These are phyloP conservation scores for Linnemannia exigua DNA, from an alignment of 192 early-diverging fungal species.

Conservation along the genomic window DNA sequence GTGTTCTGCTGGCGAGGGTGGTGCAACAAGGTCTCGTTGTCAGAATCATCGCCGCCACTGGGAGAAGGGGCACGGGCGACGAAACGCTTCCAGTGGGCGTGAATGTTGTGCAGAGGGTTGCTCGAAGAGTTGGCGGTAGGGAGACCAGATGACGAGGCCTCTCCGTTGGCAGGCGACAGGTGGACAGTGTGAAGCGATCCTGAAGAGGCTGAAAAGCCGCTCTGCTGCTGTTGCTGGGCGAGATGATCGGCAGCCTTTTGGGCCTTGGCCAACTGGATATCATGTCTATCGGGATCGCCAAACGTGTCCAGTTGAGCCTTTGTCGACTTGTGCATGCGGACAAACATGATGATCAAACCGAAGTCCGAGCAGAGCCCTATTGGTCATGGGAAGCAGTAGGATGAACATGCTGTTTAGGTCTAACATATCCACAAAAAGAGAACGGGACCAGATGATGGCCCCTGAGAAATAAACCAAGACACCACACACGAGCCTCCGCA, in stretches of 20 bases:
- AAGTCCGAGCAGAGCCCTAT: conserved; percentile 58
- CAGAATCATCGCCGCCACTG: not conserved
- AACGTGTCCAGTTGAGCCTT: conserved; percentile 43
- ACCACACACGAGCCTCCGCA: not conserved
- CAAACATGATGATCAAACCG: conserved; percentile 47
- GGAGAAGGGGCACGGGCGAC: conserved; percentile 36
- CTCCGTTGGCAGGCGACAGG: not conserved
- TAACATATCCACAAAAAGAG: not conserved
- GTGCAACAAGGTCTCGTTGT: conserved; percentile 1
- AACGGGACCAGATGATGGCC: not conserved
- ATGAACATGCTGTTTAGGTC: not conserved
- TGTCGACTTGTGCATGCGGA: conserved; percentile 37
- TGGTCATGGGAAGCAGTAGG: not conserved
- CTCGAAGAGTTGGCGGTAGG: not conserved
- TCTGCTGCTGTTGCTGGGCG: conserved; percentile 13
- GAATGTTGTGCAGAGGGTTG: conserved; percentile 23
- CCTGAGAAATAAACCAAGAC: not conserved
- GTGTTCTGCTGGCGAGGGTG: not conserved
- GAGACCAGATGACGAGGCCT: not conserved
- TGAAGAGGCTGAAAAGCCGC: conserved; percentile 2
- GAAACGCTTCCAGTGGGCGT: conserved; percentile 34
- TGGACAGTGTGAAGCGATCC: conserved; percentile 18
- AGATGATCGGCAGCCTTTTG: conserved; percentile 33
- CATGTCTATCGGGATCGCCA: conserved; percentile 21
- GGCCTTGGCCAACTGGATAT: conserved; percentile 29